Evolutionary conservation across 441 rosid genomes (phyloP), one percentile per base, ranked within the genome.

Genomic region (Biscutella laevigata): DNA sequence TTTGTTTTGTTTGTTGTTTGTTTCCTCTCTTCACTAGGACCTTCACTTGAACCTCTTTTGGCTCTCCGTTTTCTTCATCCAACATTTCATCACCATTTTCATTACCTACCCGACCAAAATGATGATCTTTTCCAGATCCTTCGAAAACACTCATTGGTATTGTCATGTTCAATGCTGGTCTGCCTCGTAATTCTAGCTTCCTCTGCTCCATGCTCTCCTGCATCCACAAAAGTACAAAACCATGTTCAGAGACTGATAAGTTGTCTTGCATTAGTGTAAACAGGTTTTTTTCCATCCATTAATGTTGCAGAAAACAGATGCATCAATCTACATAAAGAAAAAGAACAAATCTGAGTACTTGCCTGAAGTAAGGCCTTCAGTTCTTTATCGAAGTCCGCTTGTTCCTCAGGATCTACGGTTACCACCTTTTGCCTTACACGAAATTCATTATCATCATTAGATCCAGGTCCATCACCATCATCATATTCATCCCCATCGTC

Each of bases 171-270:
- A 89, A 27, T 35, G 87, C 69, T 2, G 96, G 97, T 32, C 97
- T 83, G 32, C 94, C 99, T 16, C 97, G 79, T 28, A 94, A 71
- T 54, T 94, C 97, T 69, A 53, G 80, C 73, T 84, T 82, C 24
- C 96, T 84, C 66, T 94, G 97, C 77, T 94, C 99, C 83, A 89
- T 83, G 74, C 99, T 94, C 67, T 94, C 97, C 95, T 94, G 95
- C 47, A 60, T 11, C 48, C 37, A 47, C 25, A 67, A 26, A 65
- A 34, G 37, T 52, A 17, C 35, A 37, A 41, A 36, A 65, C 35
- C 29, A 57, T 50, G 22, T 40, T 57, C 56, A 17, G 42, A n/a
- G 12, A 27, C 52, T 28, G 34, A 42, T 13, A 38, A 48, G 32
- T 38, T 38, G 6, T 3, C 27, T 26, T 2, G 15, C 41, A 40